A percentile compares a stretch with the other conserved stretches of the same genome.
Conservation (phyloP, 169 alveolate genomes). For the Cytauxzoon felis region DNA sequence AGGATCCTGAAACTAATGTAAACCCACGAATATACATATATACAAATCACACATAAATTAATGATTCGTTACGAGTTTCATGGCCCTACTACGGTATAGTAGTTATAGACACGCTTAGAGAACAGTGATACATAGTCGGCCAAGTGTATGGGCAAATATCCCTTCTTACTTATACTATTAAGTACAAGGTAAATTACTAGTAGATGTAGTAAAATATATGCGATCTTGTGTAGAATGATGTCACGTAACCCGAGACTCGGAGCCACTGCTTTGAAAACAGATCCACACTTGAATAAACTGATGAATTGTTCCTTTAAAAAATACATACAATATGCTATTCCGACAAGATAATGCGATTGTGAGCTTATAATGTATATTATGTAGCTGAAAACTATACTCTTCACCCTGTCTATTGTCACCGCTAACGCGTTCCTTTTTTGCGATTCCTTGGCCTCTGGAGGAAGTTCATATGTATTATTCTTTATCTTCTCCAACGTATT, state of each 20-base stretch:
- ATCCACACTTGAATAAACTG: not conserved
- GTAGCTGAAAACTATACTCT: not conserved
- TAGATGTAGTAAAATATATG: not conserved
- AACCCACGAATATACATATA: too few species aligned
- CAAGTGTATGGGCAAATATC: not conserved
- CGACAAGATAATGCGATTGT: not conserved
- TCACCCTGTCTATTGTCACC: not conserved
- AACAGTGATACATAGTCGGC: not conserved
- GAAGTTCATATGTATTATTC: not conserved
- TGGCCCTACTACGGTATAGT: not conserved
- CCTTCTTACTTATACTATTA: not conserved
- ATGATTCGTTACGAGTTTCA: too few species aligned
- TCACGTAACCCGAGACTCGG: not conserved
- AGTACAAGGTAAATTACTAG: not conserved
- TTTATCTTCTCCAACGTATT: not conserved
- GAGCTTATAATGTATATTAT: not conserved
- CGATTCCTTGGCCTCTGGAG: not conserved
- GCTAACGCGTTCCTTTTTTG: not conserved
- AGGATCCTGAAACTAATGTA: too few species aligned
- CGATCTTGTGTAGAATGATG: not conserved
- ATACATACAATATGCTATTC: not conserved
- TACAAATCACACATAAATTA: too few species aligned
- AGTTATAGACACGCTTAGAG: not conserved
- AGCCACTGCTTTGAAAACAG: not conserved
- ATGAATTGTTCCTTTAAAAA: not conserved